Evolutionary conservation across 164 flowering plant species (phyloP), one percentile per base, ranked within the genome.

Genomic region (Magnolia officinalis): DNA sequence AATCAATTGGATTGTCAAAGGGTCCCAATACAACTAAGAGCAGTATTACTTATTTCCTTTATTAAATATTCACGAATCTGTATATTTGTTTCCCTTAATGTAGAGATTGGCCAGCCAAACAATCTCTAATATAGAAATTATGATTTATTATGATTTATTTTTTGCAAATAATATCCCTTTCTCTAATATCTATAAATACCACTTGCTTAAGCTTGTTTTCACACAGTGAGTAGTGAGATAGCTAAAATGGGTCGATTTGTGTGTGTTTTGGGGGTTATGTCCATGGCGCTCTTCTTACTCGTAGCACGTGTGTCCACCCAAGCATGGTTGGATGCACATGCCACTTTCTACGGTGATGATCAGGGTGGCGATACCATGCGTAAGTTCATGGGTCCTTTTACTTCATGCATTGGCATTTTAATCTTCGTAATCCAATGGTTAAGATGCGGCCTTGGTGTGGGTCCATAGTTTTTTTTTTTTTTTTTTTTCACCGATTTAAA

Each of bases 341-440:
- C 67, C 6, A 64, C 67, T 4, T 64, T 64, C 67, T 64, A 64
- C 19, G 67, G 67, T n/a, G 67, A 64, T 21, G 67, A 64, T 64
- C 0, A 16, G 4, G 67, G 67, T 19, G 23, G 23, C 8, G 67
- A 64, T 1, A 64, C 67, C 67, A 64, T 64, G 67, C 9, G 67
- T 64, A 64, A 19, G 67, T 2, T 64, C 23, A 63, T 1, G 14
- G 16, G 8, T 55, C 59, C 18, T 7, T 9, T 55, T 55, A 1
- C 45, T 37, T 37, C 45, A 37, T 37, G 45, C 45, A 37, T 37
- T 37, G 45, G 45, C 45, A 37, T 37, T 37, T 37, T 37, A 5
- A 37, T 37, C 45, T 37, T 37, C 45, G 45, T 37, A 3, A 37
- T 37, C 45, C 45, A 37, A 37, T 6, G 45, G 45, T 37, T 37